Percentiles rank a stretch among this genome's conserved stretches.
phyloP scores from a whole-genome alignment of 768 basidiomycete species.

The Cytidiella melzeri region DNA sequence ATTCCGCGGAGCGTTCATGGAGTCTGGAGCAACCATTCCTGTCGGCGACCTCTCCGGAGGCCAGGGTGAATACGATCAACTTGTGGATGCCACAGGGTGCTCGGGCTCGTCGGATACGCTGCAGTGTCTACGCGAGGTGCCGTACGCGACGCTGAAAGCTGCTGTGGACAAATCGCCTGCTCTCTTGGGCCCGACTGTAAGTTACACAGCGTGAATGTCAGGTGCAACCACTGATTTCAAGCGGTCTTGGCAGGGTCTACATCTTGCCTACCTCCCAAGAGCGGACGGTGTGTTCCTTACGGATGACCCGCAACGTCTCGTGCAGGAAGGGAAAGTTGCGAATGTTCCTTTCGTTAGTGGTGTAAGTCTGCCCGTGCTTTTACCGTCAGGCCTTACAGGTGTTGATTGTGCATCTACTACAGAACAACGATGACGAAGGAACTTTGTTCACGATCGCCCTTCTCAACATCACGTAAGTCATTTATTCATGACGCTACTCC shows the following conservation, averaged over 20 bases:
- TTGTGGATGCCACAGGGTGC: slow-evolving; percentile 36
- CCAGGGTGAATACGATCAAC: slow-evolving; percentile 35
- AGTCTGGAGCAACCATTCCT: slow-evolving; percentile 14
- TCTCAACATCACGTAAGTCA: slow-evolving; percentile 26
- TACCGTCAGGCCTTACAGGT: neutral
- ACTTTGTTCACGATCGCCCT: slow-evolving; percentile 31
- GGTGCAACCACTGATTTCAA: neutral
- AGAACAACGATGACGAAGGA: slow-evolving; percentile 47
- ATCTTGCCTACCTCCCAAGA: slow-evolving; percentile 42
- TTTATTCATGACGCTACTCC: neutral
- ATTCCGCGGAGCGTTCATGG: slow-evolving; percentile 34
- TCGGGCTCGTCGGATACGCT: slow-evolving; percentile 29
- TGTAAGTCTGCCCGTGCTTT: slow-evolving; percentile 2
- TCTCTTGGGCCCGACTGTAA: slow-evolving; percentile 19
- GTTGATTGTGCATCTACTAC: no score
- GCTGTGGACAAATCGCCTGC: slow-evolving; percentile 29
- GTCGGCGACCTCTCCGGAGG: slow-evolving; percentile 12
- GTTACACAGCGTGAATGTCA: neutral
- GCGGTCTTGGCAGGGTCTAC: neutral
- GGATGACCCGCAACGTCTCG: slow-evolving; percentile 32
- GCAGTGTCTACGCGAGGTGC: slow-evolving; percentile 35
- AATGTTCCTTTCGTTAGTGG: slow-evolving; percentile 45
- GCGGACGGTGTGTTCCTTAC: slow-evolving; percentile 45
- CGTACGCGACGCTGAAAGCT: slow-evolving; percentile 24
- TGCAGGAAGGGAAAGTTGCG: slow-evolving; percentile 39